A percentile compares a stretch with the other conserved stretches of the same genome.
phyloP scores from a whole-genome alignment of 1,284 basidiomycete species.

The Somion occarium region DNA sequence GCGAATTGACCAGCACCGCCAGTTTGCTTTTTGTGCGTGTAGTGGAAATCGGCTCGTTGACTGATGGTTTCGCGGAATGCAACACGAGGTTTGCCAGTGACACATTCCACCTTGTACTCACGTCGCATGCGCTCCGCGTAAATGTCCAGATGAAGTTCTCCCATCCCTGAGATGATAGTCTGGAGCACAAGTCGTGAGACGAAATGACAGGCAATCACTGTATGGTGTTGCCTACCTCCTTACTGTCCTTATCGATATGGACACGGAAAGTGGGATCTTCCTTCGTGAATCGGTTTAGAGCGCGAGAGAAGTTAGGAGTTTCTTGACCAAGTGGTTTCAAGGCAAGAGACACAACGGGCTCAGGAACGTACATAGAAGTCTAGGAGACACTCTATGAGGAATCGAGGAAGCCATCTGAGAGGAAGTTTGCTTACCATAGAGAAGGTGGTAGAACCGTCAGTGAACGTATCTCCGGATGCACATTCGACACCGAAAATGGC shows the following conservation, averaged over 20 bases:
- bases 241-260: slow-evolving; percentile 90
- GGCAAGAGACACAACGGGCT: slow-evolving; percentile 95
- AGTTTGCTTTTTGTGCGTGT: slow-evolving; percentile 98
- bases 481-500: slow-evolving; percentile 99
- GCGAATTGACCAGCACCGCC: slow-evolving; percentile 98
- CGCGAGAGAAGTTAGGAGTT: slow-evolving; percentile 93
- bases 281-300: slow-evolving; percentile 97
- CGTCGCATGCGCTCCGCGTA: slow-evolving; percentile 99
- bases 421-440: slow-evolving; percentile 67
- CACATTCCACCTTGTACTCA: slow-evolving; percentile 94
- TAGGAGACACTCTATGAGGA: too few relatives aligned
- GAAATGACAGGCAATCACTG: slow-evolving; percentile 1
- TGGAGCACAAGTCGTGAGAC: slow-evolving; percentile 24
- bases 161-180: slow-evolving; percentile 99
- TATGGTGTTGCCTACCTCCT: slow-evolving; percentile 59
- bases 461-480: slow-evolving; percentile 98
- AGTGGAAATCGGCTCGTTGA: slow-evolving; percentile 77
- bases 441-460: slow-evolving; percentile 81
- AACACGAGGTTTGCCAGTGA: slow-evolving; percentile 94
- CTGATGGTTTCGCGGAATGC: slow-evolving; percentile 97
- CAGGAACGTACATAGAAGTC: slow-evolving; percentile 99
- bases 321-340: slow-evolving; percentile 92
- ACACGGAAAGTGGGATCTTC: slow-evolving; percentile 99
- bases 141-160: slow-evolving; percentile 97
- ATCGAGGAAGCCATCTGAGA: background rate